These are phyloP conservation scores for Sugiyamaella castrensis DNA, from an alignment of 1,139 yeast species.

Conservation along the genomic window DNA sequence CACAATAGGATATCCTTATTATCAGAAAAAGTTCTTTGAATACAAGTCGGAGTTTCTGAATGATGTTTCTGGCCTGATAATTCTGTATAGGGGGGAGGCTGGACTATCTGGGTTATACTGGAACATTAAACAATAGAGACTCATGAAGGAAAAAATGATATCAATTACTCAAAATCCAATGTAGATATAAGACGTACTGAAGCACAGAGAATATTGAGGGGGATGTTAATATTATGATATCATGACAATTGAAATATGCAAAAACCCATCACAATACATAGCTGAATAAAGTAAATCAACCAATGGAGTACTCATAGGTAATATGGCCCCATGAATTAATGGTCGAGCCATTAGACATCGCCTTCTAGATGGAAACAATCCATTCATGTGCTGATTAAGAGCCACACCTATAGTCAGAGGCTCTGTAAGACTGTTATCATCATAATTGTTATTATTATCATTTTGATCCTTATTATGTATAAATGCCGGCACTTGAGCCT, in stretches of 20 bases:
- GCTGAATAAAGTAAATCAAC: slow-evolving; percentile 53
- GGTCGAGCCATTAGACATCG: slow-evolving; percentile 44
- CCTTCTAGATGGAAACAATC: slow-evolving; percentile 41
- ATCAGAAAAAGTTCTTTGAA: no score
- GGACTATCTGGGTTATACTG: no score
- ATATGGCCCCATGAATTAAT: slow-evolving; percentile 61
- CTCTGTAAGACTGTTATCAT: slow-evolving; percentile 18
- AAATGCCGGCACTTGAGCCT: slow-evolving; percentile 42
- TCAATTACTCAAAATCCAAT: no score
- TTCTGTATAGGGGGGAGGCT: no score
- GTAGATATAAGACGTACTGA: no score
- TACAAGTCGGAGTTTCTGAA: no score
- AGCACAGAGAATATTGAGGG: no score
- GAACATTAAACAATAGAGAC: no score
- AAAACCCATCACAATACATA: slow-evolving; percentile 69
- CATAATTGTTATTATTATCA: background rate
- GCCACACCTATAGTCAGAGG: slow-evolving; percentile 44
- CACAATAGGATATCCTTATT: no score
- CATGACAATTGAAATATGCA: slow-evolving; percentile 55
- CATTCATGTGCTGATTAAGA: slow-evolving; percentile 45
- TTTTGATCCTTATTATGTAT: background rate
- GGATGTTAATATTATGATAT: slow-evolving; percentile 32
- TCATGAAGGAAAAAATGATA: no score
- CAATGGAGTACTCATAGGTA: slow-evolving; percentile 48
- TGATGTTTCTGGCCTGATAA: no score